These are phyloP conservation scores for Mortierella hygrophila DNA, from an alignment of 192 early-diverging fungal genomes.

Conservation along the genomic window DNA sequence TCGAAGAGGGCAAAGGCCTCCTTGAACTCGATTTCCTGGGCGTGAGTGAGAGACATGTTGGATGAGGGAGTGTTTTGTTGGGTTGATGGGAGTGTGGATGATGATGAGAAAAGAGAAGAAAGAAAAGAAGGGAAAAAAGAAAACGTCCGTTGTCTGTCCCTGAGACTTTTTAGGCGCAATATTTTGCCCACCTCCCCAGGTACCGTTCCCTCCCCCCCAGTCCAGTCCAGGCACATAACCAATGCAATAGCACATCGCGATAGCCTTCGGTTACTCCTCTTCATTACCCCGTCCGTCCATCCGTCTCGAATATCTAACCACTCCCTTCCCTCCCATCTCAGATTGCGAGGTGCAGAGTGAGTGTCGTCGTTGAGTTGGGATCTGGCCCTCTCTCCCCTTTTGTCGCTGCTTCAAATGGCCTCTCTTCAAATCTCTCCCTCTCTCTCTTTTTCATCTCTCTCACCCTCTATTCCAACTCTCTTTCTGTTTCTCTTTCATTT, in stretches of 20 bases:
- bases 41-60: conserved; percentile 44
- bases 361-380: background rate
- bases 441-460: background rate
- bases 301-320: background rate
- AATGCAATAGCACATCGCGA: background rate
- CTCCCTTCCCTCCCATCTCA: background rate
- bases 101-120: conserved; percentile 8
- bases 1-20: conserved; percentile 56
- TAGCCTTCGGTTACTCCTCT: background rate
- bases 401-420: conserved; percentile 4
- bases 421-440: background rate
- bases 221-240: background rate
- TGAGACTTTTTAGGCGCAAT: conserved; percentile 6
- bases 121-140: conserved; percentile 5
- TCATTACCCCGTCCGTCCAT: background rate
- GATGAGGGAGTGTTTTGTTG: conserved; percentile 7
- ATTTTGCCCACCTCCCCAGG: background rate
- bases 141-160: background rate
- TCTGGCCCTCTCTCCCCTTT: background rate
- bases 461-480: background rate
- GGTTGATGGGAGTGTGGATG: background rate
- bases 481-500: background rate
- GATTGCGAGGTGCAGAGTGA: background rate
- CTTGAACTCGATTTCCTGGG: conserved; percentile 55
- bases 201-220: background rate